phyloP scores from a whole-genome alignment of 352 stramenopile genomes.

The Phytophthora europaea region DNA sequence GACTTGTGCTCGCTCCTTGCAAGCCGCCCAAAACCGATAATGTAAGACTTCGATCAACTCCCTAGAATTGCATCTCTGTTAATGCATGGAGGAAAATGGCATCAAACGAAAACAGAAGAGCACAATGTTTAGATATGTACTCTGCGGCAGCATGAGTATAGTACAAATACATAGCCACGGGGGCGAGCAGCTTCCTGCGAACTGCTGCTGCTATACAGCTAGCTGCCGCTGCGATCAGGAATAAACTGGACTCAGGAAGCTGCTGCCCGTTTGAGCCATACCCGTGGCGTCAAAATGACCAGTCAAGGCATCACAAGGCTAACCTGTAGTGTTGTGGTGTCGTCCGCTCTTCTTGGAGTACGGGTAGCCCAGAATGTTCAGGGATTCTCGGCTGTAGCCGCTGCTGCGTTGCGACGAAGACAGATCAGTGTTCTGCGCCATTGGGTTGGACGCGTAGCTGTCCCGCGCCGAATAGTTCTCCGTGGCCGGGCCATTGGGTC shows the following conservation, averaged over 20 bases:
- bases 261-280: constrained; percentile 22
- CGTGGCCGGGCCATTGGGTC: constrained; percentile 18
- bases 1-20: constrained; percentile 31
- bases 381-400: constrained; percentile 80
- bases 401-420: constrained; percentile 40
- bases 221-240: constrained; percentile 23
- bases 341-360: constrained; percentile 82
- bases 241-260: constrained; percentile 32
- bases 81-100: constrained; percentile 11
- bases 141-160: constrained; percentile 36
- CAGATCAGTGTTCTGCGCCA: constrained; percentile 28
- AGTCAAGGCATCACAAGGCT: constrained; percentile 34
- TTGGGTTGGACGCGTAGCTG: constrained; percentile 30
- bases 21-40: constrained; percentile 43
- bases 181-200: constrained; percentile 33
- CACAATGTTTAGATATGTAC: constrained; percentile 47
- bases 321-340: constrained; percentile 62
- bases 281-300: constrained; percentile 20
- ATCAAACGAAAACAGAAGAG: constrained; percentile 33
- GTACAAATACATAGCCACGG: constrained; percentile 37
- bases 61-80: constrained; percentile 57
- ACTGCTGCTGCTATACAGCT: constrained; percentile 22
- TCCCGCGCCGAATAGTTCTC: constrained; percentile 31
- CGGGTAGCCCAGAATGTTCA: constrained; percentile 87
- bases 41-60: constrained; percentile 31